Percentiles rank a stretch among this genome's conserved stretches.
Evolutionary conservation across 345 rosid species (phyloP).

Genomic region (Clausena lansium): DNA sequence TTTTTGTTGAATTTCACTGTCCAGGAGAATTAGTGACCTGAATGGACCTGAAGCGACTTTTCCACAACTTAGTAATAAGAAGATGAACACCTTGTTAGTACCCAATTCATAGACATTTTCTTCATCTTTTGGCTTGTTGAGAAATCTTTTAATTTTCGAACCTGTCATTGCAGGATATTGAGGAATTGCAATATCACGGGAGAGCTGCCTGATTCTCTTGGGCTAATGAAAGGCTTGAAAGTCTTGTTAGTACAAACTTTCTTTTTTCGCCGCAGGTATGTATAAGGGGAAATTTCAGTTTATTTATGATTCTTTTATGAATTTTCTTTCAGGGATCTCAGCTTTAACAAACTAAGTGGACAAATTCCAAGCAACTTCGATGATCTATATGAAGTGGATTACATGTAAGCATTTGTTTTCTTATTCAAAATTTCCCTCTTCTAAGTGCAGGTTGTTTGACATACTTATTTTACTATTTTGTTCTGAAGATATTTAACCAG

Average conservation of each 20-base stretch:
- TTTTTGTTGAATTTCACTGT: background rate
- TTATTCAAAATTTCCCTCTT: background rate
- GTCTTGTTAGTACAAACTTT: conserved; percentile 29
- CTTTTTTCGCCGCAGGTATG: background rate
- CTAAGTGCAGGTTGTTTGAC: background rate
- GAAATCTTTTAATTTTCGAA: background rate
- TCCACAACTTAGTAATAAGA: conserved; percentile 34
- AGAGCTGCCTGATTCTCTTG: conserved; percentile 41
- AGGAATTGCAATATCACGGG: conserved; percentile 57
- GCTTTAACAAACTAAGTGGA: conserved; percentile 43
- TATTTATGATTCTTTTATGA: background rate
- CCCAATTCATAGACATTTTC: background rate
- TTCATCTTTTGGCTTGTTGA: background rate
- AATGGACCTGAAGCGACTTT: conserved; percentile 34
- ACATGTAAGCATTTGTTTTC: conserved; percentile 6
- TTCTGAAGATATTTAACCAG: conserved; percentile 29
- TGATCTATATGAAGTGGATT: background rate
- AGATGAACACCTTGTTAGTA: conserved; percentile 36
- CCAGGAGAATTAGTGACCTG: conserved; percentile 59
- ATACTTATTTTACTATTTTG: no score
- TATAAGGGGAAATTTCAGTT: background rate
- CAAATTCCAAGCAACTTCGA: conserved; percentile 15
- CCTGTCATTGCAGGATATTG: conserved; percentile 34
- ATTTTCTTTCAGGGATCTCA: conserved; percentile 37
- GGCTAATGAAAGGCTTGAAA: conserved; percentile 10